Percentiles rank a stretch among this genome's conserved stretches.
phyloP scores from a whole-genome alignment of 352 stramenopile genomes.

The Globisporangium perplexum region DNA sequence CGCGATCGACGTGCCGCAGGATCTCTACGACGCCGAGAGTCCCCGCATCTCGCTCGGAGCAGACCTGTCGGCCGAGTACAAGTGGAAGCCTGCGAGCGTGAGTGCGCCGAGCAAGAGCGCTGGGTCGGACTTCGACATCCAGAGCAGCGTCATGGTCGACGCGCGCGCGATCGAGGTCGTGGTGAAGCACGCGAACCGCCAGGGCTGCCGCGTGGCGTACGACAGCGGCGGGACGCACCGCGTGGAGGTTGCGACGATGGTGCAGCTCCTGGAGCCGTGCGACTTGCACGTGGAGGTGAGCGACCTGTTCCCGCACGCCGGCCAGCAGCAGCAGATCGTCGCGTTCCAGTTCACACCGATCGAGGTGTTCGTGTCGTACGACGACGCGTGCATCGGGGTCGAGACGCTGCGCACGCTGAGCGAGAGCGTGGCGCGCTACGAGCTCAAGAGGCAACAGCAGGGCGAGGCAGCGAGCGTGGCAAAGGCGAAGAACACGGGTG shows the following conservation, averaged over 20 bases:
- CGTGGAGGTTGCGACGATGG: slow-evolving; percentile 31
- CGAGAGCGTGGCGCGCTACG: slow-evolving; percentile 20
- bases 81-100: slow-evolving; percentile 33
- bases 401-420: slow-evolving; percentile 43
- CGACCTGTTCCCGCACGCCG: slow-evolving; percentile 57
- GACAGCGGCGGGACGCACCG: slow-evolving; percentile 2
- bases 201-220: slow-evolving; percentile 48
- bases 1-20: slow-evolving; percentile 44
- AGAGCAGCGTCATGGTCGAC: slow-evolving; percentile 59
- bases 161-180: slow-evolving; percentile 60
- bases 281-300: slow-evolving; percentile 60
- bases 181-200: slow-evolving; percentile 54
- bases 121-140: slow-evolving; percentile 48
- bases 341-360: slow-evolving; percentile 67
- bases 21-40: slow-evolving; percentile 31
- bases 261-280: slow-evolving; percentile 78
- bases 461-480: not conserved
- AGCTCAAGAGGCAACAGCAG: slow-evolving; percentile 9
- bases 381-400: slow-evolving; percentile 53
- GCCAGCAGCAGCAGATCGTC: slow-evolving; percentile 71
- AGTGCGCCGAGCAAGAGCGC: slow-evolving; percentile 6
- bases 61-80: slow-evolving; percentile 52
- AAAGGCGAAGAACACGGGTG: not conserved
- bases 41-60: slow-evolving; percentile 46
- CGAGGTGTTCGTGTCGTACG: slow-evolving; percentile 75